These are phyloP conservation scores for Salvia hispanica DNA, from an alignment of 257 asterid species.

Conservation along the genomic window DNA sequence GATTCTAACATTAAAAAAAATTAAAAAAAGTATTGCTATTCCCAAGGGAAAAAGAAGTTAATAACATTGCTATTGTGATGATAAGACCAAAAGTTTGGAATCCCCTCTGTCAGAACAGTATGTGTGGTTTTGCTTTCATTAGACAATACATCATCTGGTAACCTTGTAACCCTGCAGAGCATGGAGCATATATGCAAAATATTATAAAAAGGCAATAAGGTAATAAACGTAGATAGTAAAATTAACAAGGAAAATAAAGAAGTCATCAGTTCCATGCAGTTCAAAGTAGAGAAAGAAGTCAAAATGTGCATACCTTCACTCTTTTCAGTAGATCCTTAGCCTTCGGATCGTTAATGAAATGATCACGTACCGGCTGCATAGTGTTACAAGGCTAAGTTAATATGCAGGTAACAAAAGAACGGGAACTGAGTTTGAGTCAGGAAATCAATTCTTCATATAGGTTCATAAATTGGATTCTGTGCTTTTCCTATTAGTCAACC, in stretches of 20 bases:
- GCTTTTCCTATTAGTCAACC: neutral
- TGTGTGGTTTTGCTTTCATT: neutral
- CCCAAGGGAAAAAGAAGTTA: neutral
- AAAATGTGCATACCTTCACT: constrained; percentile 62
- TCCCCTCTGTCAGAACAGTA: neutral
- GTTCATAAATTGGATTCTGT: neutral
- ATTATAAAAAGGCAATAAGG: neutral
- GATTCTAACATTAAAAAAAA: no score
- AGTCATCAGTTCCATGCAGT: neutral
- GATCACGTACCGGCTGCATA: constrained; percentile 45
- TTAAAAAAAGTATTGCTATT: neutral
- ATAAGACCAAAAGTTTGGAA: neutral
- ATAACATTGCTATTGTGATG: neutral
- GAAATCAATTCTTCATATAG: neutral
- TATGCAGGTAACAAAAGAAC: neutral
- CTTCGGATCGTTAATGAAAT: constrained; percentile 57
- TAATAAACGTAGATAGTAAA: neutral
- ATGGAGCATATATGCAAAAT: neutral
- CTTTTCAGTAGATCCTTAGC: constrained; percentile 73
- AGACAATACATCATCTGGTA: neutral
- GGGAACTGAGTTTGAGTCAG: neutral
- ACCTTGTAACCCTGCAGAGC: constrained; percentile 16
- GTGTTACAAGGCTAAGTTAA: no score
- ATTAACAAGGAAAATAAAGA: neutral
- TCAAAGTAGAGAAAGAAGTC: constrained; percentile 3